Percentiles rank a stretch among this genome's conserved stretches.
These are phyloP conservation scores for Colletotrichum euphorbiae DNA, from an alignment of 2,329 filamentous ascomycete species.

Conservation along the genomic window DNA sequence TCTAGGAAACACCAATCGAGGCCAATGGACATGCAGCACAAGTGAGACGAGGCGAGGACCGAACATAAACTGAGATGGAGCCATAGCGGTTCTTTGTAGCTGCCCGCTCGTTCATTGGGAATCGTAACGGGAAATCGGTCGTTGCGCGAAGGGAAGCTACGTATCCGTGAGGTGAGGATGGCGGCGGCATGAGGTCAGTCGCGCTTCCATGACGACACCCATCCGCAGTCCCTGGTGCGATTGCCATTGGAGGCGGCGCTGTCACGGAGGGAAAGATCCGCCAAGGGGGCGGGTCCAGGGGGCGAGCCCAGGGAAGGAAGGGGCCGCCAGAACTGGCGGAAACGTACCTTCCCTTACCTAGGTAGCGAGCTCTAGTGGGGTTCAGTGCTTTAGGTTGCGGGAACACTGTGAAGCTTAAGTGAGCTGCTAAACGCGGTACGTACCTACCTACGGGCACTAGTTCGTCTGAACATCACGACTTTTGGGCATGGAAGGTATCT, in stretches of 20 bases:
- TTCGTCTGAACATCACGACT: neutral
- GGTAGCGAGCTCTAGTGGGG: conserved; percentile 7
- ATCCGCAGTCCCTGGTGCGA: conserved; percentile 5
- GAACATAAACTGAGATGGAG: neutral
- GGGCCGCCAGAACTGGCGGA: no score
- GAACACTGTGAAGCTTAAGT: no score
- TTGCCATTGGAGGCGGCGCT: neutral
- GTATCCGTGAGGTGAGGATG: conserved; percentile 7
- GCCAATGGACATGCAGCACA: neutral
- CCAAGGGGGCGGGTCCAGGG: neutral
- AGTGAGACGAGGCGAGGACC: no score
- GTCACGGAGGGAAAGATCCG: conserved; percentile 21
- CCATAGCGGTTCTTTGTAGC: conserved; percentile 4
- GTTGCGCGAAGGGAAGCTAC: neutral
- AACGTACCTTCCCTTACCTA: no score
- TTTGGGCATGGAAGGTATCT: no score
- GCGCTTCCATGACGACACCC: conserved; percentile 35
- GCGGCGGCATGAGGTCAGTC: conserved; percentile 37
- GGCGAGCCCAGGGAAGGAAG: no score
- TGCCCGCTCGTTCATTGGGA: conserved; percentile 10
- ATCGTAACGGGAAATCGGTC: neutral
- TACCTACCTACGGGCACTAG: neutral
- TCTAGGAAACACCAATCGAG: conserved; percentile 1
- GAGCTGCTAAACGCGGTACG: neutral
- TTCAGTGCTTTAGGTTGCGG: neutral